These are phyloP conservation scores for Manihot esculenta DNA, from an alignment of 441 rosid species.

Conservation along the genomic window DNA sequence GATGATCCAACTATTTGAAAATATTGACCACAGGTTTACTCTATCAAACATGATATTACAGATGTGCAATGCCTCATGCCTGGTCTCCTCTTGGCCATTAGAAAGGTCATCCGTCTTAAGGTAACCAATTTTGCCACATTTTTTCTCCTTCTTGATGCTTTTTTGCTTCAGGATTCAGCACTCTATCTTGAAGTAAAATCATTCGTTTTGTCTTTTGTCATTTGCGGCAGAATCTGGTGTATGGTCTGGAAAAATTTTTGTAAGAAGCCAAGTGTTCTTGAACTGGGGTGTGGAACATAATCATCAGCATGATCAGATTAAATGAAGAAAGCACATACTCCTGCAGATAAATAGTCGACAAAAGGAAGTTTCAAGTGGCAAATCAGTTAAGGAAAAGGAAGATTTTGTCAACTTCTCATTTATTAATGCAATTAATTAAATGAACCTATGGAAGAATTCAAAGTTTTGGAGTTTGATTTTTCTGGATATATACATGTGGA, in stretches of 20 bases:
- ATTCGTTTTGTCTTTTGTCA: constrained; percentile 14
- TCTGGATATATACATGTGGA: neutral
- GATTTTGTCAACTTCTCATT: neutral
- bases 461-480: neutral
- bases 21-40: constrained; percentile 54
- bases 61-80: constrained; percentile 85
- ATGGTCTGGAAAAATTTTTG: constrained; percentile 83
- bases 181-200: constrained; percentile 20
- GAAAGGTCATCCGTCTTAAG: constrained; percentile 89
- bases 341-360: constrained; percentile 19
- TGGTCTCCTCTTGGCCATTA: constrained; percentile 73
- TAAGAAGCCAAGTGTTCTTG: constrained; percentile 30
- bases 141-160: constrained; percentile 12
- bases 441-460: neutral
- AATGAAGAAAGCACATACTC: constrained; percentile 11
- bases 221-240: constrained; percentile 70
- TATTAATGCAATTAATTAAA: too few relatives aligned
- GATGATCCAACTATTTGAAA: constrained; percentile 8
- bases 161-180: constrained; percentile 18
- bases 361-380: constrained; percentile 3
- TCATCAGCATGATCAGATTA: neutral
- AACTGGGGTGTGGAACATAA: constrained; percentile 3
- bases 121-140: constrained; percentile 33
- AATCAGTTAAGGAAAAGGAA: neutral
- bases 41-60: constrained; percentile 78